Base-by-base conservation (phyloP, 768 basidiomycete species). In the Mycena venus region DNA sequence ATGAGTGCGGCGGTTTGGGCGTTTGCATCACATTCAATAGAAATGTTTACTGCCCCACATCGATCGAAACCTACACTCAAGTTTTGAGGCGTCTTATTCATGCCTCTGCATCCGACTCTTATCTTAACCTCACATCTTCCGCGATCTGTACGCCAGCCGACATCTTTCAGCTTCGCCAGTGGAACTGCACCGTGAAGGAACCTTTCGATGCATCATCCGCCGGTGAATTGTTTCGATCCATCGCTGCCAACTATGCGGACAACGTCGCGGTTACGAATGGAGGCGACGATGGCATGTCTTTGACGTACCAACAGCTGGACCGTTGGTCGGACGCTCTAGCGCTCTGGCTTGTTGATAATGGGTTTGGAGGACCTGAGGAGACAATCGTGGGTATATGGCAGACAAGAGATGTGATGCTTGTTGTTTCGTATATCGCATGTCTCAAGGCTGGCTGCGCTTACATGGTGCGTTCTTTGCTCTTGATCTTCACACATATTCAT, bases 341-440 rank as follows among this genome's bases (percentile, higher is more conserved):
- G 55, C 55, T 58, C 55, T 58, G 55, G 55, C 55, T 58, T 21
- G 31, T 58, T 34, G 55, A 58, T 17, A 32, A 58, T 58, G 55
- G 55, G 55, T 58, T 58, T n/a, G 55, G 55, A 32, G 55, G 55
- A 34, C 55, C 31, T 32, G 55, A 58, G 31, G 55, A 58, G 32
- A 58, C 55, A 17, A 58, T 58, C 55, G 55, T 58, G 55, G 55
- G 55, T 34, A 34, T 58, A 58, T 58, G 55, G 55, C 55, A 58
- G 55, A 58, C 55, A 58, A 58, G 55, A 58, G 55, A 58, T 58
- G 55, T 58, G 55, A 58, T 58, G 55, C 55, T 58, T 34, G 55
- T 58, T 58, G 55, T 58, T 58, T 58, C 55, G 55, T 58, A 58
- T 31, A 58, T 58, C 55, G 55, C 55, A 58, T 58, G 55, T 58